Base-by-base conservation (phyloP, 2,329 filamentous ascomycete species). In the Monosporascus sp. region DNA sequence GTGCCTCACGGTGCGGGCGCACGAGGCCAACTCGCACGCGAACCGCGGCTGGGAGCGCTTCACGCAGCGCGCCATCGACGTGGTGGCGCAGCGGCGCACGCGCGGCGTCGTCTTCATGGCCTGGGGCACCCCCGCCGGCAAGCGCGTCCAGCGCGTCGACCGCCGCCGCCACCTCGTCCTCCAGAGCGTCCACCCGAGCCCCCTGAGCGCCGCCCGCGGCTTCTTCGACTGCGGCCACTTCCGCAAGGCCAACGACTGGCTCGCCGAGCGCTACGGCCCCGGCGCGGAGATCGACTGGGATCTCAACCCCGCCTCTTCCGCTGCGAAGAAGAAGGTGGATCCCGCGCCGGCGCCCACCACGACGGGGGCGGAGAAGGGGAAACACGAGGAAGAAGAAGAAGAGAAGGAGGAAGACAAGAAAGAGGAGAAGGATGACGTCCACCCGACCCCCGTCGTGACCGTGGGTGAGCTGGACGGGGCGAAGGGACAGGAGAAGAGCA, bases 31-130 rank as follows among this genome's bases (percentile, higher is more conserved):
- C 69, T 89, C 85, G 28, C 94, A 99, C 71, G 77, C 88, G 3
- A 87, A 88, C 63, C 86, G 86, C 58, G 94, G 94, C 17, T 99
- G 94, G 94, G 94, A 99, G 72, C 79, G 79, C 45, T 89, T 99
- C 68, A 99, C 93, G 20, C 92, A 97, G 68, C 89, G 85, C 59
- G 87, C 94, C 43, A 95, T 99, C 58, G 91, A 97, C 60, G 80
- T 89, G 0, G 89, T 97, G 2, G 88, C 88, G 1, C 84, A 86
- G 66, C 85, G 88, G 61, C 81, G 91, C 45, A 85, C 82, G 0
- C 78, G 80, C 28, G 94, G 94, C 2, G 93, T 99, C 1, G 94
- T 97, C 5, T 99, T 97, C 68, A 75, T 99, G 70, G 93, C 93
- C 1, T 99, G 94, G 94, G 94, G 94, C 17, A 85, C 78, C 6